Base-by-base conservation (phyloP, 2,329 filamentous ascomycete genomes). In the Coniochaeta ligniaria region DNA sequence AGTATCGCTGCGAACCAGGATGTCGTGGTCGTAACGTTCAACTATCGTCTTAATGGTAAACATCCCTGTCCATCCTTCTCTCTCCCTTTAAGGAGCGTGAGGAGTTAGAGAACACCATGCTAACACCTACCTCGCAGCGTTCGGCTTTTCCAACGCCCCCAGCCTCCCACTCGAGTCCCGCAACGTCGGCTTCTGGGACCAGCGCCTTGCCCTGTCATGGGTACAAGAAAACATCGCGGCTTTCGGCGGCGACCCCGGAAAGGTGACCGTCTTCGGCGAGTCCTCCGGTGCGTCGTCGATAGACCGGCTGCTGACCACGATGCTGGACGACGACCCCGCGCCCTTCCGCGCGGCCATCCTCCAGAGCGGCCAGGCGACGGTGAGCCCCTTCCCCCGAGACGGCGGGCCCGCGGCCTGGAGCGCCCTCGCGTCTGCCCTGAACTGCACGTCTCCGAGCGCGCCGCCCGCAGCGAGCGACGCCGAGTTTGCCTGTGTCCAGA, bases 261-360 rank as follows among this genome's bases (percentile, higher is more conserved):
- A 72, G 2, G 77, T 82, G 17, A 79, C 76, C 1, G 72, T 78
- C 14, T 75, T 76, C 69, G 80, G 79, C 14, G 74, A 79, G 63
- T 79, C 74, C 3, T 77, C 77, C 2, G 79, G 79, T 14, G 78
- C 74, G 9, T 57, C 55, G 8, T 58, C 56, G 12, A 17, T 58
- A 14, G 56, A 58, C n/a, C 35, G 56, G 35, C 24, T 58, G 7
- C 17, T 58, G 73, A 58, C 71, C 6, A 75, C 72, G 4, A 71
- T 78, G 59, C 63, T 75, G 58, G 71, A 74, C 59, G 75, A 76
- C 33, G 28, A n/a, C n/a, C 36, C 61, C 41, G 33, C 55, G 35
- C 55, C 55, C 11, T 57, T 57, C 35, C 55, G 55, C 17, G 55
- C 55, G 7, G 55, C 56, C 35, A 45, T 45, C 24, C n/a, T 43